Conservation (phyloP, 148 eudicot genomes). For the Rhododendron ferrugineum region DNA sequence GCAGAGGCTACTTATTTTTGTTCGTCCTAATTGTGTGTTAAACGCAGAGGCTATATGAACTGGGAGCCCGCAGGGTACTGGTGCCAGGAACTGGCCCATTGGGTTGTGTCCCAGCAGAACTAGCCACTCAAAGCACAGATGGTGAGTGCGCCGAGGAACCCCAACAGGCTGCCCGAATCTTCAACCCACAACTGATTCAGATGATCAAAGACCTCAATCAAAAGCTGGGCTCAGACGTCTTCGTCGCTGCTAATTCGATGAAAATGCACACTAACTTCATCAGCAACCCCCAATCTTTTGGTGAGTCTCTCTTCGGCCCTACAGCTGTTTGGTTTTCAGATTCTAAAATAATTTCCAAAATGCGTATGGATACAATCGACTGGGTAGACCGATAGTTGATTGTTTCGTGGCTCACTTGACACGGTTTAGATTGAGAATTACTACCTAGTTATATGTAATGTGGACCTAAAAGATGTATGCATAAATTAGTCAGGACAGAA, state of each 20-base stretch:
- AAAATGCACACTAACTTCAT: slow-evolving; percentile 48
- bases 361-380: no score
- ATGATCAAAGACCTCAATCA: slow-evolving; percentile 23
- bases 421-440: no score
- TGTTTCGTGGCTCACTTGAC: no score
- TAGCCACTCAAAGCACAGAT: slow-evolving; percentile 35
- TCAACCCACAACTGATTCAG: slow-evolving; percentile 24
- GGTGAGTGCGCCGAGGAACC: slow-evolving; percentile 55
- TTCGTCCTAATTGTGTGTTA: neutral
- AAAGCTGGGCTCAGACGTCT: slow-evolving; percentile 47
- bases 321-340: neutral
- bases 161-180: slow-evolving; percentile 16
- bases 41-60: slow-evolving; percentile 49
- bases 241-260: slow-evolving; percentile 39
- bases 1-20: slow-evolving; percentile 39
- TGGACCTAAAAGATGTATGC: neutral
- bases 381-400: no score
- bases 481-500: neutral
- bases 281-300: slow-evolving; percentile 48
- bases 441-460: no score
- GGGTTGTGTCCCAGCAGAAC: slow-evolving; percentile 73
- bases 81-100: slow-evolving; percentile 77
- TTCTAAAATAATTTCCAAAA: neutral
- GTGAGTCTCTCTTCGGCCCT: slow-evolving; percentile 17
- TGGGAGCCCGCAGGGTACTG: slow-evolving; percentile 69